Conservation (phyloP, 768 basidiomycete genomes). For the Dendrothele bispora region DNA sequence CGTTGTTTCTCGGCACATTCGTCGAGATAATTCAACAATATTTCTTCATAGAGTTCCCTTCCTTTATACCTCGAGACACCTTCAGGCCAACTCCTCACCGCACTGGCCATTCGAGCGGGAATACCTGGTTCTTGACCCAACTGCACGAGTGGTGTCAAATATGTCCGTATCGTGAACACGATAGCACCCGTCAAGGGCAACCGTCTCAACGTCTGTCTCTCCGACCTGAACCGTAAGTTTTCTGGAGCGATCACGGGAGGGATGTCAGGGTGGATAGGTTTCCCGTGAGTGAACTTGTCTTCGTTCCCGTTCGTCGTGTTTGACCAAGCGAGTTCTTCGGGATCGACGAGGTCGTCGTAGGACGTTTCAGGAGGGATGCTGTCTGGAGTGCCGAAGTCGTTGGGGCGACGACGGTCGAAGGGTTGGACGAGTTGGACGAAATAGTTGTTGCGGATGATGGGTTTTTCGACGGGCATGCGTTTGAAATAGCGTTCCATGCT, state of each 20-base stretch:
- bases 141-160: slow-evolving; percentile 53
- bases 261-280: slow-evolving; percentile 16
- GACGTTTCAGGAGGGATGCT: slow-evolving; percentile 12
- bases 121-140: slow-evolving; percentile 56
- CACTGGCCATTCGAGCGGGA: slow-evolving; percentile 60
- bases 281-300: slow-evolving; percentile 36
- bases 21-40: slow-evolving; percentile 39
- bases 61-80: slow-evolving; percentile 57
- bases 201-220: slow-evolving; percentile 66
- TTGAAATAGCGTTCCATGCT: slow-evolving; percentile 74
- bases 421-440: slow-evolving; percentile 39
- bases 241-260: slow-evolving; percentile 24
- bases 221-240: slow-evolving; percentile 55
- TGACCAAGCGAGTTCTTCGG: slow-evolving; percentile 69
- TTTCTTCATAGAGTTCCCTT: slow-evolving; percentile 29
- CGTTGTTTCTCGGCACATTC: slow-evolving; percentile 5
- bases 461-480: slow-evolving; percentile 63
- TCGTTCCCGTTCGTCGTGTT: slow-evolving; percentile 55
- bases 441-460: slow-evolving; percentile 74
- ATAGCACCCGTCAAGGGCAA: slow-evolving; percentile 64
- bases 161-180: slow-evolving; percentile 70
- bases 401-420: slow-evolving; percentile 13
- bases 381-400: slow-evolving; percentile 9
- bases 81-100: slow-evolving; percentile 63
- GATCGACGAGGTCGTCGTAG: slow-evolving; percentile 41